Evolutionary conservation across 2,329 filamentous ascomycete species (phyloP), one percentile per base, ranked within the genome.

Genomic region (Domatiomyces catenatus): DNA sequence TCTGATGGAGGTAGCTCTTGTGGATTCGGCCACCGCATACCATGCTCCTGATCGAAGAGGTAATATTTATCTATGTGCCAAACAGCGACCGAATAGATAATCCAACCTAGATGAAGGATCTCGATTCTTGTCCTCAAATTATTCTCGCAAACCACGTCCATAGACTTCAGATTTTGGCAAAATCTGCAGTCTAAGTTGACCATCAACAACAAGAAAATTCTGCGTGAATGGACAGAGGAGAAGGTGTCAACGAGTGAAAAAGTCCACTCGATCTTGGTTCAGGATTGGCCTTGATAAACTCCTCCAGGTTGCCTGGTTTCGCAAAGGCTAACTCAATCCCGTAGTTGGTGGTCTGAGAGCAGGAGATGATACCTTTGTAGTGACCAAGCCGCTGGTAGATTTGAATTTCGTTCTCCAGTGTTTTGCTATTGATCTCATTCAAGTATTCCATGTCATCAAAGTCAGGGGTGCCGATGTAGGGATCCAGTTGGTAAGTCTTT

Each of bases 271-370:
- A 48, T 48, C 47, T 56, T 56, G 10, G 54, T 46, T 56, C 54
- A n/a, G 52, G 44, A 22, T 48, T 52, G 36, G 46, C 44, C 44
- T 54, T 43, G 45, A 58, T 51, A 52, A 56, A 56, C 28, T 32
- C 42, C 47, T 54, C 52, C 44, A 58, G 54, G 48, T 58, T 50
- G 12, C 50, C 52, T 50, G 44, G 52, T 58, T 48, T 19, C 22
- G 56, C 55, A 44, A 46, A 51, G 20, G 55, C 54, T 42, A 60
- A 36, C 49, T 58, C 52, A 44, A 56, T 58, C 42, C 54, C 57
- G 45, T 57, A 56, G 58, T 56, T 20, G 26, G 58, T 56, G 17
- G 26, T 52, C 45, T 44, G 44, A 45, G 57, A 54, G 42, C 32
- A 58, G 15, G 50, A 17, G 22, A 57, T 56, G 20, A 57, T 55